Conservation (phyloP, 345 rosid genomes). For the Adansonia digitata region DNA sequence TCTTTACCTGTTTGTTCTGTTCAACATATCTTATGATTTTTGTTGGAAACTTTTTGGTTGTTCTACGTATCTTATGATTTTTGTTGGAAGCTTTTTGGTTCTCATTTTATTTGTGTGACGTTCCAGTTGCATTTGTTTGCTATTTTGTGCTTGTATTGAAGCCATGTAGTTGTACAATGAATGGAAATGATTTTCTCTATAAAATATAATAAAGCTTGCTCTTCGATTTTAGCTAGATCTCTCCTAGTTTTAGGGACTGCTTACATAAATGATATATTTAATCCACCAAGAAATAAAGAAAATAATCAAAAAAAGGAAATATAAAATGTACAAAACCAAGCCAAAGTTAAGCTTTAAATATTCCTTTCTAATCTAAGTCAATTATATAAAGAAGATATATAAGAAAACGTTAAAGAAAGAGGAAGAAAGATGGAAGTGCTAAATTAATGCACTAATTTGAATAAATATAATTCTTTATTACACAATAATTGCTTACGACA, state of each 20-base stretch:
- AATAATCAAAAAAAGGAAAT: background rate
- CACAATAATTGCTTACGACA: background rate
- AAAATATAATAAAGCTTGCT: background rate
- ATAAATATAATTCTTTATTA: slow-evolving; percentile 11
- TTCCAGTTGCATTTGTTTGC: background rate
- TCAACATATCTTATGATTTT: background rate
- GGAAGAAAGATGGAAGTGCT: slow-evolving; percentile 1
- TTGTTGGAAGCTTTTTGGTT: background rate
- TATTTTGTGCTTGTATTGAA: background rate
- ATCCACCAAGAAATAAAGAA: background rate
- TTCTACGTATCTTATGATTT: background rate
- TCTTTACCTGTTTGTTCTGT: background rate
- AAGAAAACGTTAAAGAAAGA: background rate
- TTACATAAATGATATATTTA: background rate
- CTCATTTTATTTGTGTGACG: background rate
- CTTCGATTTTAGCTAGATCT: background rate
- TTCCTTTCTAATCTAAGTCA: slow-evolving; percentile 2
- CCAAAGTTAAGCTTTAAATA: background rate
- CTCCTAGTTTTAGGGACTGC: background rate
- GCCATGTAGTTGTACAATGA: background rate
- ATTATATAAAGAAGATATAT: background rate
- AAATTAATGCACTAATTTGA: background rate
- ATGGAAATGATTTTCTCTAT: background rate
- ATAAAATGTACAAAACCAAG: background rate
- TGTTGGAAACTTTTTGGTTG: background rate